Evolutionary conservation across 1,139 yeast genomes (phyloP).

Genomic region (Yamadazyma diddensiae): DNA sequence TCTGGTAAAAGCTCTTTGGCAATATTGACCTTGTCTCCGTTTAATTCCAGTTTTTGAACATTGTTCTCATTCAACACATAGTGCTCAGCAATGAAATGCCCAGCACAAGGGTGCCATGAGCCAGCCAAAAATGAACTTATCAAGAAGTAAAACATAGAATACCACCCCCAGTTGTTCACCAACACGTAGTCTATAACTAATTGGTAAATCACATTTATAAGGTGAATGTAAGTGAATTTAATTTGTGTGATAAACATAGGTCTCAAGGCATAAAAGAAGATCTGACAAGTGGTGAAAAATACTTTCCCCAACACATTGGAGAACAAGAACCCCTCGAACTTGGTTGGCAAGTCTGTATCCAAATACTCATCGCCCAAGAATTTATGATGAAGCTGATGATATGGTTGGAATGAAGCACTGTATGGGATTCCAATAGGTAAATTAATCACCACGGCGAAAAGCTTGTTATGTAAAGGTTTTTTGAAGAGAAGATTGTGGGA

Average conservation of each 20-base stretch:
- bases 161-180: conserved; percentile 60
- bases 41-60: conserved; percentile 29
- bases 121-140: conserved; percentile 86
- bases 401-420: conserved; percentile 87
- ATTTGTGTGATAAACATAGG: conserved; percentile 83
- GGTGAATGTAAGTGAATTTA: conserved; percentile 71
- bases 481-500: conserved; percentile 85
- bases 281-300: conserved; percentile 86
- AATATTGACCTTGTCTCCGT: conserved; percentile 23
- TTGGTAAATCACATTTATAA: conserved; percentile 65
- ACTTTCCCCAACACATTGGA: conserved; percentile 83
- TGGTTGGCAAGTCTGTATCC: conserved; percentile 88
- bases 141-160: conserved; percentile 62
- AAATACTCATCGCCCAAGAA: conserved; percentile 81
- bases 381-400: conserved; percentile 89
- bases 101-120: conserved; percentile 90
- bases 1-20: conserved; percentile 45
- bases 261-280: conserved; percentile 82
- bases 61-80: conserved; percentile 66
- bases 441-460: conserved; percentile 75
- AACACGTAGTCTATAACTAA: conserved; percentile 54
- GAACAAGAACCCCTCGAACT: conserved; percentile 67
- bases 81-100: conserved; percentile 93
- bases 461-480: conserved; percentile 70
- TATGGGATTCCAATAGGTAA: conserved; percentile 89